phyloP scores from a whole-genome alignment of 202 grass and related monocot genomes.

The Setaria italica region DNA sequence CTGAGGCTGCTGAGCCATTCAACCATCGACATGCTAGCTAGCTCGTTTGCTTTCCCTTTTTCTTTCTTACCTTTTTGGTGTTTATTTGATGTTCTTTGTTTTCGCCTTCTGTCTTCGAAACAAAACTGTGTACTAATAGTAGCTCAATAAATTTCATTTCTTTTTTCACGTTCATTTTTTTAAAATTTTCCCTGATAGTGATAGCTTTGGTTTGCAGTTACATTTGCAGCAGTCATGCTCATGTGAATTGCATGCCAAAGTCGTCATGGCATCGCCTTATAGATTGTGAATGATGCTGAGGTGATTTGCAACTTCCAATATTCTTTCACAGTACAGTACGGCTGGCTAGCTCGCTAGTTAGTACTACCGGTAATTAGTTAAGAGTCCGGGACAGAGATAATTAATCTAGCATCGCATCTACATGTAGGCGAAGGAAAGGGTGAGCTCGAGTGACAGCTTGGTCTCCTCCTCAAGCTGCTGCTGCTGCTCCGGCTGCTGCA shows the following conservation, averaged over 20 bases:
- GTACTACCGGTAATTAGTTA: not conserved
- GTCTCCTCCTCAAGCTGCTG: not conserved
- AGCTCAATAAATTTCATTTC: conserved; percentile 40
- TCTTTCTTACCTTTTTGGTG: not conserved
- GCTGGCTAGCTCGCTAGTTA: conserved; percentile 25
- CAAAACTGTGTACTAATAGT: conserved; percentile 42
- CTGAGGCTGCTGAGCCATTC: not conserved
- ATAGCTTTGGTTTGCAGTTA: not conserved
- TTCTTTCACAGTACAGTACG: conserved; percentile 22
- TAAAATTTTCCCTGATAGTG: not conserved
- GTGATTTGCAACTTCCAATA: conserved; percentile 15
- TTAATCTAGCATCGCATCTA: conserved; percentile 25
- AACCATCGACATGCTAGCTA: not conserved
- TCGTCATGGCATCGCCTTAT: not conserved
- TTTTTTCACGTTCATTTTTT: not conserved
- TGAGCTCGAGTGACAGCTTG: conserved; percentile 70
- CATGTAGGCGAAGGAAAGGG: conserved; percentile 94
- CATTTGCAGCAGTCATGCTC: not conserved
- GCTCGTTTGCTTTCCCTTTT: not conserved
- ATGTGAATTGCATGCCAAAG: not conserved
- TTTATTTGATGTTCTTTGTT: not conserved
- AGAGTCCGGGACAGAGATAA: not conserved
- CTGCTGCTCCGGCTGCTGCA: conserved; percentile 33
- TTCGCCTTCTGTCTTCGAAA: not conserved
- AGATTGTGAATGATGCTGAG: not conserved